These are phyloP conservation scores for Aspergillus biplanus DNA, from an alignment of 495 filamentous ascomycete species.

Conservation along the genomic window DNA sequence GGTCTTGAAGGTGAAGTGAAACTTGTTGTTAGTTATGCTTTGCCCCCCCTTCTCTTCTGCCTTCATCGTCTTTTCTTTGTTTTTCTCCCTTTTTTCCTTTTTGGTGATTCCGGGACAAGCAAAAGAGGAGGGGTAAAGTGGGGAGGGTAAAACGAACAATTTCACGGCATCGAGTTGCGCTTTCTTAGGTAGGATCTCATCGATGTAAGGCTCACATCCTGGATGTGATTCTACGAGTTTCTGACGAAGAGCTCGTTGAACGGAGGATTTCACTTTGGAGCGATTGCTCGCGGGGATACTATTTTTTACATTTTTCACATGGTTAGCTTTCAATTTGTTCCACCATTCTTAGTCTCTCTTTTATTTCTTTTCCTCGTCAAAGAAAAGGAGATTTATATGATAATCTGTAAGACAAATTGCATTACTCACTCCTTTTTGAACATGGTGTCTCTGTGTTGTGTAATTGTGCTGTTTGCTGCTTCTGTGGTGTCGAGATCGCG, in stretches of 20 bases:
- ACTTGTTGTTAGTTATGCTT: slow-evolving; percentile 2
- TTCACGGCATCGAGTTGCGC: slow-evolving; percentile 89
- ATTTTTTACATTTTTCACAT: slow-evolving; percentile 17
- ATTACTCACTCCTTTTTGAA: slow-evolving; percentile 85
- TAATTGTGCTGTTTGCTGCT: slow-evolving; percentile 6
- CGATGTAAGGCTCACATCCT: slow-evolving; percentile 82
- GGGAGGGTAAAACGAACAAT: slow-evolving; percentile 51
- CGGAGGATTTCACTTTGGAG: slow-evolving; percentile 97
- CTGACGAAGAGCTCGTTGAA: slow-evolving; percentile 81
- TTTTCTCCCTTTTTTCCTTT: not conserved
- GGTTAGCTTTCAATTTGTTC: not conserved
- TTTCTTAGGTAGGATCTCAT: slow-evolving; percentile 95
- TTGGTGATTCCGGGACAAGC: not conserved
- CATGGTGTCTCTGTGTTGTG: slow-evolving; percentile 54
- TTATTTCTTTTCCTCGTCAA: no score
- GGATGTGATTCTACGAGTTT: slow-evolving; percentile 85
- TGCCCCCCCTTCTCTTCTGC: slow-evolving; percentile 6
- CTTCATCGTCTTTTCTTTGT: slow-evolving; percentile 11
- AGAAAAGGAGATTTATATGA: not conserved
- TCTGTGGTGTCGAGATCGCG: slow-evolving; percentile 28
- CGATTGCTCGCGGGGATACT: slow-evolving; percentile 72
- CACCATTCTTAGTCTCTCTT: no score
- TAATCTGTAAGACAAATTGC: not conserved
- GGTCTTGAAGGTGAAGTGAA: slow-evolving; percentile 53
- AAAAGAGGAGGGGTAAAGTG: not conserved